These are phyloP conservation scores for Amphirosellinia nigrospora DNA, from an alignment of 495 filamentous ascomycete genomes.

Conservation along the genomic window DNA sequence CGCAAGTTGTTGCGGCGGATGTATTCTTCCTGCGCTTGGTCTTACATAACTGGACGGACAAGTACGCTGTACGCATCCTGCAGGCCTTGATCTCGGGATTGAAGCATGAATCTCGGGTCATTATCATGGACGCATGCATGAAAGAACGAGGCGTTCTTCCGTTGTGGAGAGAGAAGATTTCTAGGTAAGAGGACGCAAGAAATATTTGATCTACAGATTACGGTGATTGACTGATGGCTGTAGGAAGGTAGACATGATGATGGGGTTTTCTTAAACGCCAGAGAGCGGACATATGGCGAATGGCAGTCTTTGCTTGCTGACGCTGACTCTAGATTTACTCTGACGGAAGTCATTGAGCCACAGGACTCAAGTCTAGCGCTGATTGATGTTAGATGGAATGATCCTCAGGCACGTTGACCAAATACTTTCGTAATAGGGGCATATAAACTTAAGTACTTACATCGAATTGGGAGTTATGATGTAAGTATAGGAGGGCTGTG, in stretches of 20 bases:
- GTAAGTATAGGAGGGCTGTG: background rate
- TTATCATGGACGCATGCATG: constrained; percentile 14
- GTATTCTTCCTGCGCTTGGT: constrained; percentile 58
- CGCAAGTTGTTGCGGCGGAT: constrained; percentile 50
- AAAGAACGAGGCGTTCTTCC: background rate
- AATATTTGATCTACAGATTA: background rate
- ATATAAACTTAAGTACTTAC: background rate
- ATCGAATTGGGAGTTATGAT: too few relatives aligned
- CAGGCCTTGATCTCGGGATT: constrained; percentile 41
- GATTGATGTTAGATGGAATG: constrained; percentile 3
- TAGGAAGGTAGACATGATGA: background rate
- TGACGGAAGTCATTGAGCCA: background rate
- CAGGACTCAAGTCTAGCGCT: background rate
- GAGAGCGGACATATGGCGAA: background rate
- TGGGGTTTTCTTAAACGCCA: background rate
- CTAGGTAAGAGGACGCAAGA: background rate
- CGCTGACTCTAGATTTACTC: background rate
- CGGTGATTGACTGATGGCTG: background rate
- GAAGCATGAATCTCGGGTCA: background rate
- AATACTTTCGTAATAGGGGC: background rate
- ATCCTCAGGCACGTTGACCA: background rate
- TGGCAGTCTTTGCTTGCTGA: background rate
- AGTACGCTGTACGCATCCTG: constrained; percentile 48
- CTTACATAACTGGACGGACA: constrained; percentile 55
- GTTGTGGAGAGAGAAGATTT: constrained; percentile 1